A percentile compares a stretch with the other conserved stretches of the same genome.
Conservation (phyloP, 768 basidiomycete genomes). For the Kwoniella botswanensis region DNA sequence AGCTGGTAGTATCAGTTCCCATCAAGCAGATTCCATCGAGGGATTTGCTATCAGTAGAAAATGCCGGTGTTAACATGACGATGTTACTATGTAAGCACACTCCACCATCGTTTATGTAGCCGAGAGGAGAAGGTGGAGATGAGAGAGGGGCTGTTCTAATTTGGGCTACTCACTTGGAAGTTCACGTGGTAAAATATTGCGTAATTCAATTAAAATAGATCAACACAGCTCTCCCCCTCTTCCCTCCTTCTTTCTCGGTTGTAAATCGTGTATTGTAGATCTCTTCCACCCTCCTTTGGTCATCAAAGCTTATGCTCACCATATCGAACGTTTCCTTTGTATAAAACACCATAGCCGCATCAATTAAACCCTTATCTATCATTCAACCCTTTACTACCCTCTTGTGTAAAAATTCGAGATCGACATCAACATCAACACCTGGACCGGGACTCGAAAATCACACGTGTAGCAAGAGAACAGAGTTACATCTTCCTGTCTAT, state of each 20-base stretch:
- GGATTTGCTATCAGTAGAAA: too few species aligned
- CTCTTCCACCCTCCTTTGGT: constrained; percentile 5
- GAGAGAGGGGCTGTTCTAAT: not conserved
- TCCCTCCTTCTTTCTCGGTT: not conserved
- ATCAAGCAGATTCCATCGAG: too few species aligned
- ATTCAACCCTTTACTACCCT: not conserved
- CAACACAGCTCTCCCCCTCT: constrained; percentile 2
- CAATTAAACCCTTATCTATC: not conserved
- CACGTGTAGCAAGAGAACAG: not conserved
- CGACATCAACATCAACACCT: constrained; percentile 8
- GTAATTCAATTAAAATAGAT: not conserved
- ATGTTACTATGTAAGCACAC: not conserved
- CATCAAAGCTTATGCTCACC: not conserved
- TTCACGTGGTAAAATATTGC: constrained; percentile 10
- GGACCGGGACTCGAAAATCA: not conserved
- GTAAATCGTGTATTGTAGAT: not conserved
- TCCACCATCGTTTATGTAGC: not conserved
- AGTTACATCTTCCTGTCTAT: not conserved
- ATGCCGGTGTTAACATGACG: not conserved
- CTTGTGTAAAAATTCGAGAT: not conserved
- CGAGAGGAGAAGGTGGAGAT: not conserved
- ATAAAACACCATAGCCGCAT: constrained; percentile 8
- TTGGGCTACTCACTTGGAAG: not conserved
- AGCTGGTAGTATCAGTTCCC: too few species aligned
- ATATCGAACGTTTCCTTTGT: constrained; percentile 9